Conservation (phyloP, 2,329 filamentous ascomycete species). For the Aspergillus oerlinghausenensis region DNA sequence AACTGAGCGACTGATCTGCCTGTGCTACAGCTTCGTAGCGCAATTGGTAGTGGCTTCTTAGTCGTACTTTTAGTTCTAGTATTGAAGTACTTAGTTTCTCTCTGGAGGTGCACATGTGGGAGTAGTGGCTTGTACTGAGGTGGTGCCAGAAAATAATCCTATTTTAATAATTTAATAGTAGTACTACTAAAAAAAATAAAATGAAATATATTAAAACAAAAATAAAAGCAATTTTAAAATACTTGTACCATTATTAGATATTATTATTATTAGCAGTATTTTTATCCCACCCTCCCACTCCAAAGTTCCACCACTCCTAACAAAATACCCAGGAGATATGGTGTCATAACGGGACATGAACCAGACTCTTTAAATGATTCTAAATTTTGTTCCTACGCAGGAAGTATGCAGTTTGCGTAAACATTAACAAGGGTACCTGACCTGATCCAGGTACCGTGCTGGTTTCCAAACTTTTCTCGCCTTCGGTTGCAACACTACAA, state of each 20-base stretch:
- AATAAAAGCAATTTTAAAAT: conserved; percentile 4
- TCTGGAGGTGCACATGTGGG: conserved; percentile 5
- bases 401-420: neutral
- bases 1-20: conserved; percentile 33
- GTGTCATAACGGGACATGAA: neutral
- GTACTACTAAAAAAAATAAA: neutral
- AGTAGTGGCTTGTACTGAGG: conserved; percentile 2
- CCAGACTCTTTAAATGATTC: neutral
- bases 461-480: neutral
- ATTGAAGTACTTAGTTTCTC: conserved; percentile 5
- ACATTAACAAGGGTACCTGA: neutral
- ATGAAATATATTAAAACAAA: neutral
- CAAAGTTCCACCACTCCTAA: neutral
- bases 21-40: conserved; percentile 29
- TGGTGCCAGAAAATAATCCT: neutral
- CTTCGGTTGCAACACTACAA: neutral
- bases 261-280: conserved; percentile 1
- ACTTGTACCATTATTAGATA: conserved; percentile 4
- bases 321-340: neutral
- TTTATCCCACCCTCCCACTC: neutral
- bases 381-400: neutral
- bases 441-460: too few relatives aligned
- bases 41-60: conserved; percentile 24
- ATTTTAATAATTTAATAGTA: neutral
- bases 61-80: conserved; percentile 19